phyloP scores from a whole-genome alignment of 164 flowering plant species.

The Tetrastigma voinierianum region DNA sequence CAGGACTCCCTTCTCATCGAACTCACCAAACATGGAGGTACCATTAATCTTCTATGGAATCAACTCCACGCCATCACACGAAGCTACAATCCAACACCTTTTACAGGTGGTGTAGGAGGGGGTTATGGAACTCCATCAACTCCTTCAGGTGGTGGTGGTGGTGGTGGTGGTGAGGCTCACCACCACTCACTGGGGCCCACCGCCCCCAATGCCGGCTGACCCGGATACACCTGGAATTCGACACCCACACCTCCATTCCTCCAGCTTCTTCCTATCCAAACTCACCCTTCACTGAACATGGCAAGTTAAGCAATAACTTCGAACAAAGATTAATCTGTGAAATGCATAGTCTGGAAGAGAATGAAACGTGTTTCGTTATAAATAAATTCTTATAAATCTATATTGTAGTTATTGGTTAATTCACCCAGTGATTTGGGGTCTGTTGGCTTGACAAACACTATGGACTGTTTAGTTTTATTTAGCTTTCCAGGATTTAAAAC shows the following conservation, averaged over 20 bases:
- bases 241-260: slow-evolving; percentile 43
- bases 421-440: slow-evolving; percentile 70
- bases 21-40: slow-evolving; percentile 16
- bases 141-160: slow-evolving; percentile 26
- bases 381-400: too few relatives aligned
- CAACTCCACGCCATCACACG: slow-evolving; percentile 29
- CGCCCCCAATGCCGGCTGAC: slow-evolving; percentile 22
- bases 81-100: slow-evolving; percentile 28
- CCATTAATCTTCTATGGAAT: too few relatives aligned
- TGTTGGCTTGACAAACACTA: slow-evolving; percentile 75
- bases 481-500: slow-evolving; percentile 37
- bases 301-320: slow-evolving; percentile 44
- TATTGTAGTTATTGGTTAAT: slow-evolving; percentile 68
- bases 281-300: slow-evolving; percentile 61
- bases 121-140: slow-evolving; percentile 22
- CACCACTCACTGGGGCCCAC: slow-evolving; percentile 22
- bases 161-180: slow-evolving; percentile 26
- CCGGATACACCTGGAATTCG: slow-evolving; percentile 21
- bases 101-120: neutral
- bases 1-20: slow-evolving; percentile 20
- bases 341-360: neutral
- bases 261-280: slow-evolving; percentile 35
- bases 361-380: too few relatives aligned
- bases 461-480: slow-evolving; percentile 38
- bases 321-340: neutral